Conservation (phyloP, 2,329 filamentous ascomycete species). For the Paraphoma chrysanthemicola region DNA sequence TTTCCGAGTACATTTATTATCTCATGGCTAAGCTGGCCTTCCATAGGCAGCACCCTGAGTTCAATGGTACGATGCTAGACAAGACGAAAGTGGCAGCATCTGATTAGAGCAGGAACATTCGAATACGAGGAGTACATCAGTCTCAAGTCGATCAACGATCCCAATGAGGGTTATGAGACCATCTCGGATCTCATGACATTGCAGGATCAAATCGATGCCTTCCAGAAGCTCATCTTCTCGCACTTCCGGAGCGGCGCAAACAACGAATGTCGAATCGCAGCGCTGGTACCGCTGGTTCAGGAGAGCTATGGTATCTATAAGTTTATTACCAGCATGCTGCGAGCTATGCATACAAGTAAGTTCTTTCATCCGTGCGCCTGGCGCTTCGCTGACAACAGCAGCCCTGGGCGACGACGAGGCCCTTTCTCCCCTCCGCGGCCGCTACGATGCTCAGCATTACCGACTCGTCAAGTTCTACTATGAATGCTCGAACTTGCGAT, state of each 20-base stretch:
- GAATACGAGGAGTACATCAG: conserved; percentile 99
- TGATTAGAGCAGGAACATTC: conserved; percentile 69
- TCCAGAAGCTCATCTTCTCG: conserved; percentile 98
- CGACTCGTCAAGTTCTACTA: conserved; percentile 98
- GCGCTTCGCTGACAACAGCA: conserved; percentile 40
- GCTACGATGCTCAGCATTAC: conserved; percentile 96
- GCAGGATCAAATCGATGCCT: conserved; percentile 97
- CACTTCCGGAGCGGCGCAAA: conserved; percentile 91
- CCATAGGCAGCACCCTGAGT: conserved; percentile 94
- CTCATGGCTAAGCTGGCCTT: conserved; percentile 94
- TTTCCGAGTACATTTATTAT: conserved; percentile 96
- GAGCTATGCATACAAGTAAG: conserved; percentile 94
- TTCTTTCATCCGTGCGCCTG: conserved; percentile 12
- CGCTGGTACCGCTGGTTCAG: conserved; percentile 89
- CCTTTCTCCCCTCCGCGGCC: conserved; percentile 81
- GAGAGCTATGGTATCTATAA: conserved; percentile 99
- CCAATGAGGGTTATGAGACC: conserved; percentile 95
- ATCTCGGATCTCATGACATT: conserved; percentile 96
- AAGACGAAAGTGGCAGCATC: background rate
- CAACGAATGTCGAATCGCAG: conserved; percentile 96
- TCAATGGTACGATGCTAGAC: conserved; percentile 72
- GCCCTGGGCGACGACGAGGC: conserved; percentile 94
- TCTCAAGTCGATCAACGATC: conserved; percentile 96
- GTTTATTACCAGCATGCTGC: conserved; percentile 98
- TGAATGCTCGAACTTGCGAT: conserved; percentile 96